These are phyloP conservation scores for Chlamydomonas sp. DNA, from an alignment of 139 green algal species.

Conservation along the genomic window DNA sequence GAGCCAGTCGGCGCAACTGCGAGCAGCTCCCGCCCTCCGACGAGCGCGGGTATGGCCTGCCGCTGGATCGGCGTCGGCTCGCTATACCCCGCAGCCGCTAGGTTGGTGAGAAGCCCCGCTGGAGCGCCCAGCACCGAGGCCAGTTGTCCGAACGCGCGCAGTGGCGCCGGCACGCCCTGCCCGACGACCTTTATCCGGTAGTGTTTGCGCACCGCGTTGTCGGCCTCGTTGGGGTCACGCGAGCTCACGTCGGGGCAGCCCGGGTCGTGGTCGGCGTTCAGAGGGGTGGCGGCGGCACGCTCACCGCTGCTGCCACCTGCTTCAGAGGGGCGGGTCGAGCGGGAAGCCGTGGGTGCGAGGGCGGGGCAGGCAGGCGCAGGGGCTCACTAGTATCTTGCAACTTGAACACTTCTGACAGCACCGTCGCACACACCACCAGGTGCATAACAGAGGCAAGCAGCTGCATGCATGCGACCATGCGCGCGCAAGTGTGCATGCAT, in stretches of 20 bases:
- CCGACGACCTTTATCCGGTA: slow-evolving; percentile 24
- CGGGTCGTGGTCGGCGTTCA: neutral
- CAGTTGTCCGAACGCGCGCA: slow-evolving; percentile 13
- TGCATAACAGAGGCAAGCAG: too few relatives aligned
- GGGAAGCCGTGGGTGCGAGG: too few relatives aligned
- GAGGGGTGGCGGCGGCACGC: neutral
- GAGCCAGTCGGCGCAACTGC: slow-evolving; percentile 80
- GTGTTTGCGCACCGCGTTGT: slow-evolving; percentile 29
- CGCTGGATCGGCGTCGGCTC: slow-evolving; percentile 86
- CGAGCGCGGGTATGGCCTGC: slow-evolving; percentile 74
- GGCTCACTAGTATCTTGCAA: too few relatives aligned
- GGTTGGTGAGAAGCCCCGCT: neutral
- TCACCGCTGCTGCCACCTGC: neutral
- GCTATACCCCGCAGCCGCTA: slow-evolving; percentile 29
- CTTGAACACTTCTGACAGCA: too few relatives aligned
- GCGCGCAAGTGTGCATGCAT: too few relatives aligned
- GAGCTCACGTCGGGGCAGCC: neutral
- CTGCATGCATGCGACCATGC: too few relatives aligned
- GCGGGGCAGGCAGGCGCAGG: too few relatives aligned
- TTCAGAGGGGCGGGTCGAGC: too few relatives aligned
- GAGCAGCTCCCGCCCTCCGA: slow-evolving; percentile 64
- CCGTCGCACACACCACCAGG: too few relatives aligned
- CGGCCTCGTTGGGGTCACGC: slow-evolving; percentile 23
- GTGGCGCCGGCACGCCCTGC: neutral
- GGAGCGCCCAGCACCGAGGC: neutral